Evolutionary conservation across 345 rosid genomes (phyloP).

Genomic region (Atalantia buxifolia): DNA sequence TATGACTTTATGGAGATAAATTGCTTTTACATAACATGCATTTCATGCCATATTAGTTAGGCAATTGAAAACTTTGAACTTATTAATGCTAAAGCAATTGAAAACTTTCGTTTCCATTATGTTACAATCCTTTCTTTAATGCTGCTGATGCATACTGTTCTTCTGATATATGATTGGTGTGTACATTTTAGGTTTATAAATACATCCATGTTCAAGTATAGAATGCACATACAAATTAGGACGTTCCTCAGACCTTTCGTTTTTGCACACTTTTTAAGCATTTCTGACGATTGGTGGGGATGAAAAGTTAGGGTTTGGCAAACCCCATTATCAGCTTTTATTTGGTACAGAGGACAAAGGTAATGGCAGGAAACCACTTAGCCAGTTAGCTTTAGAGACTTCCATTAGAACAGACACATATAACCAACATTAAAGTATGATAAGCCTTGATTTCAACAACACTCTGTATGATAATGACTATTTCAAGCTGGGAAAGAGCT

Average conservation of each 20-base stretch:
- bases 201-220: not conserved
- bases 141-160: not conserved
- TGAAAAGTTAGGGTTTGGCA: slow-evolving; percentile 5
- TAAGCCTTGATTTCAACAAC: not conserved
- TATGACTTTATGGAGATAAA: not conserved
- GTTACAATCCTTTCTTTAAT: not conserved
- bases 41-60: not conserved
- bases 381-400: not conserved
- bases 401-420: not conserved
- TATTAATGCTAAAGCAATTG: not conserved
- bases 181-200: not conserved
- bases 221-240: not conserved
- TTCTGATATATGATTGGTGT: not conserved
- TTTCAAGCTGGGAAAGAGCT: not conserved
- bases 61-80: not conserved
- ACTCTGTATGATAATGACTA: not conserved
- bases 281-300: slow-evolving; percentile 5
- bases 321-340: not conserved
- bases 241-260: not conserved
- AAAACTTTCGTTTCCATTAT: not conserved
- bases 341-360: not conserved
- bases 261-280: not conserved
- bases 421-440: not conserved
- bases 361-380: not conserved
- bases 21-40: not conserved